phyloP scores from a whole-genome alignment of 768 basidiomycete species.

The Leucocoprinus leucothites region DNA sequence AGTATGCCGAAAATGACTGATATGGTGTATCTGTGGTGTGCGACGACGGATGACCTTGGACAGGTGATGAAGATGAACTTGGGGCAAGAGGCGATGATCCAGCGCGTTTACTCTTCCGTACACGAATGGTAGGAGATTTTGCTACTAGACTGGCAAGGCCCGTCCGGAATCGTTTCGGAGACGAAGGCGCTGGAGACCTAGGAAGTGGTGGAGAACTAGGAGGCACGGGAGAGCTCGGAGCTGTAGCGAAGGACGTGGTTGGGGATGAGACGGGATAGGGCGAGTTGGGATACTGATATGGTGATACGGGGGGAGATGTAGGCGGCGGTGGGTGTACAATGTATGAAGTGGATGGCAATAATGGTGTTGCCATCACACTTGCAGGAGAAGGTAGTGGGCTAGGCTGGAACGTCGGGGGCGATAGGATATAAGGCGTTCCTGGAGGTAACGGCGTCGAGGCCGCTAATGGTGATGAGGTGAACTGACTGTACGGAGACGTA shows the following conservation, averaged over 20 bases:
- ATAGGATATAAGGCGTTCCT: not conserved
- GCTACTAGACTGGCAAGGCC: constrained; percentile 1
- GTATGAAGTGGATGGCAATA: not conserved
- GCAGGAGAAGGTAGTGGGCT: not conserved
- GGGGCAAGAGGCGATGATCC: not conserved
- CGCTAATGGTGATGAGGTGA: not conserved
- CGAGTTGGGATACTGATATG: not conserved
- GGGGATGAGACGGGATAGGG: not conserved
- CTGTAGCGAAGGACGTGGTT: not conserved
- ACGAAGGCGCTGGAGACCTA: not conserved
- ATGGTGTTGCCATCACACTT: not conserved
- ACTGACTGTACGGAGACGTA: not conserved
- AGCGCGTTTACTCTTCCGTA: not conserved
- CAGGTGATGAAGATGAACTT: not conserved
- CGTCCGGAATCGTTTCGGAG: not conserved
- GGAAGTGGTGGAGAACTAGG: not conserved
- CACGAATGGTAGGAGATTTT: constrained; percentile 3
- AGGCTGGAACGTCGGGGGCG: not conserved
- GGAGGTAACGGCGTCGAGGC: not conserved
- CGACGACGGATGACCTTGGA: not conserved
- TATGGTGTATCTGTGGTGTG: not conserved
- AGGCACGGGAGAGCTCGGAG: not conserved
- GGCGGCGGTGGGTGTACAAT: not conserved
- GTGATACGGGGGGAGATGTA: not conserved
- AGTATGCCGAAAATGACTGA: not conserved